Evolutionary conservation across 139 green algal species (phyloP).

Genomic region (Ettlia oleoabundans): DNA sequence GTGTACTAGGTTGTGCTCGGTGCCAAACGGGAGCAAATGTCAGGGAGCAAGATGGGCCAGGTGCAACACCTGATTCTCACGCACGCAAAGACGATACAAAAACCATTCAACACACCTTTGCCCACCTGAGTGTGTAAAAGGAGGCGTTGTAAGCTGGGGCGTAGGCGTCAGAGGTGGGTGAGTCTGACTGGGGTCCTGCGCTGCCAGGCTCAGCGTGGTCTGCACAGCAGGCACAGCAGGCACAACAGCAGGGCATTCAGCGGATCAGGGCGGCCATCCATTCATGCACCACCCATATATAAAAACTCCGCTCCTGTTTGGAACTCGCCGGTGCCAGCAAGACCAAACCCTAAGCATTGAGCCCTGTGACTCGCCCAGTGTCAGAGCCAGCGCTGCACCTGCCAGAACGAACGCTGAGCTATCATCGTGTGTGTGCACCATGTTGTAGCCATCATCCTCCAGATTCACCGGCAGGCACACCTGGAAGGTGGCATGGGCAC

Average conservation of each 20-base stretch:
- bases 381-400: slow-evolving; percentile 52
- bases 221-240: slow-evolving; percentile 25
- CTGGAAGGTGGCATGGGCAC: too few species aligned
- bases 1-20: background rate
- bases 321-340: too few species aligned
- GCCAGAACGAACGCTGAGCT: slow-evolving; percentile 80
- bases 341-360: background rate
- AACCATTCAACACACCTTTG: background rate
- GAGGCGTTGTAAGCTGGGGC: slow-evolving; percentile 71
- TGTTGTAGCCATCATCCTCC: slow-evolving; percentile 76
- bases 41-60: background rate
- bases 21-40: background rate
- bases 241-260: background rate
- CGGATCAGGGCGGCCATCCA: too few species aligned
- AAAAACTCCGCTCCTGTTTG: background rate
- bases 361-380: background rate
- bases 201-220: slow-evolving; percentile 47
- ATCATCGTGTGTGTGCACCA: slow-evolving; percentile 83
- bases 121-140: slow-evolving; percentile 73
- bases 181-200: slow-evolving; percentile 52
- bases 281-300: background rate
- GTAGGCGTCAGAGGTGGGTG: slow-evolving; percentile 74
- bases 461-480: slow-evolving; percentile 81
- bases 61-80: too few species aligned
- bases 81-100: background rate